A percentile compares a stretch with the other conserved stretches of the same genome.
These are phyloP conservation scores for Blastomyces percursus DNA, from an alignment of 2,329 filamentous ascomycete species.

Conservation along the genomic window DNA sequence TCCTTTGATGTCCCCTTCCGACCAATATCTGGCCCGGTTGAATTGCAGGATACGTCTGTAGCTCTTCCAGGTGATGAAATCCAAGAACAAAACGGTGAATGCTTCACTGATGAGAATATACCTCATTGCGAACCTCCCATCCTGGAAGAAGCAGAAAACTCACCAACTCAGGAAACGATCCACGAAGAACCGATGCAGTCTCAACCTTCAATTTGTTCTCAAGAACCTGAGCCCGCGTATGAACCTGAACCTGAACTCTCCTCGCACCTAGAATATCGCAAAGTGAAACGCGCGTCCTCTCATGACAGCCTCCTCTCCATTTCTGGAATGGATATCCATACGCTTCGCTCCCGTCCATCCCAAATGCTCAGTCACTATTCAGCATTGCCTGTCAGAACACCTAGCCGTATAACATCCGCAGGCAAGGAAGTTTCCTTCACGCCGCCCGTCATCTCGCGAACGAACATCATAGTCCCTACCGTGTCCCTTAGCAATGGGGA, in stretches of 20 bases:
- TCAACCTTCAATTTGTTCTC: background rate
- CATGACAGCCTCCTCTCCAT: constrained; percentile 87
- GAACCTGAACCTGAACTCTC: background rate
- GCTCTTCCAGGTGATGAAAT: background rate
- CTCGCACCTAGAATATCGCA: constrained; percentile 26
- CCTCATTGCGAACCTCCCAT: constrained; percentile 25
- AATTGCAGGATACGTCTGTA: background rate
- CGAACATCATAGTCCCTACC: constrained; percentile 26
- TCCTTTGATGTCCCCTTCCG: constrained; percentile 47
- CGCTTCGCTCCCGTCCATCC: constrained; percentile 61
- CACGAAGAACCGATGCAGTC: background rate
- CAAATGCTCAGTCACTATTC: constrained; percentile 50
- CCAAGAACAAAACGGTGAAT: background rate
- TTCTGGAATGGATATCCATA: constrained; percentile 80
- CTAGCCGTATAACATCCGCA: constrained; percentile 38
- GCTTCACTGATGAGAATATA: background rate
- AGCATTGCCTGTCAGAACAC: constrained; percentile 41
- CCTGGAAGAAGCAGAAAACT: constrained; percentile 30
- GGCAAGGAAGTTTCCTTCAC: constrained; percentile 32
- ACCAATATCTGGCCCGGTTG: constrained; percentile 12
- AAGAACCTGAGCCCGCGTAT: background rate
- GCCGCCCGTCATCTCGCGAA: constrained; percentile 29
- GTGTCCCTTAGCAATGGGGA: constrained; percentile 15
- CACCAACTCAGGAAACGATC: background rate
- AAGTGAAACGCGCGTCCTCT: constrained; percentile 57